phyloP scores from a whole-genome alignment of 148 eudicot genomes.

The Cornus controversa region DNA sequence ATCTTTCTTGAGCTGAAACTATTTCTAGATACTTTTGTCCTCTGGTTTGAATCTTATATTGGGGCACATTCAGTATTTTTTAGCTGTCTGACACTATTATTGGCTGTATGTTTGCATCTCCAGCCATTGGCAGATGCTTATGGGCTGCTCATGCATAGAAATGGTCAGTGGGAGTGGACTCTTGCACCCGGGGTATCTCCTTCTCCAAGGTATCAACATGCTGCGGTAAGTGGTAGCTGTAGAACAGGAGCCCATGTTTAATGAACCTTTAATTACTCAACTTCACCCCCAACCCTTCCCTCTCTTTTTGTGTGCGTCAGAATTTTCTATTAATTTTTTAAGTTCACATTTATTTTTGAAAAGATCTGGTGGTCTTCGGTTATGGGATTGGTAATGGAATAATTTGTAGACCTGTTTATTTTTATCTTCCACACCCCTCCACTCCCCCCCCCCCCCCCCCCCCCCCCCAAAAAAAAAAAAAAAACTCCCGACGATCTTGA shows the following conservation, averaged over 20 bases:
- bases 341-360: not conserved
- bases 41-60: not conserved
- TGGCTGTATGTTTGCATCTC: conserved; percentile 29
- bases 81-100: not conserved
- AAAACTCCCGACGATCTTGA: conserved; percentile 5
- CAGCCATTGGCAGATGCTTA: conserved; percentile 98
- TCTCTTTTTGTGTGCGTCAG: not conserved
- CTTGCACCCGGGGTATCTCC: conserved; percentile 98
- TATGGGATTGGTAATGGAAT: not conserved
- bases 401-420: not conserved
- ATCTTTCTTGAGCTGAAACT: not conserved
- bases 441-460: no score
- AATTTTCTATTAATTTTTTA: not conserved
- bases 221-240: conserved; percentile 64
- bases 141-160: conserved; percentile 95
- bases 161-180: conserved; percentile 99
- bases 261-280: not conserved
- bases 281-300: not conserved
- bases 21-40: not conserved
- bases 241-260: not conserved
- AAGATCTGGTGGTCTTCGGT: not conserved
- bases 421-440: not conserved
- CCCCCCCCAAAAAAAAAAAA: no score
- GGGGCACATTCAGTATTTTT: conserved; percentile 6
- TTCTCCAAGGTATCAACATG: conserved; percentile 94